phyloP scores from a whole-genome alignment of 805 yeast genomes.

The Torulaspora indica region DNA sequence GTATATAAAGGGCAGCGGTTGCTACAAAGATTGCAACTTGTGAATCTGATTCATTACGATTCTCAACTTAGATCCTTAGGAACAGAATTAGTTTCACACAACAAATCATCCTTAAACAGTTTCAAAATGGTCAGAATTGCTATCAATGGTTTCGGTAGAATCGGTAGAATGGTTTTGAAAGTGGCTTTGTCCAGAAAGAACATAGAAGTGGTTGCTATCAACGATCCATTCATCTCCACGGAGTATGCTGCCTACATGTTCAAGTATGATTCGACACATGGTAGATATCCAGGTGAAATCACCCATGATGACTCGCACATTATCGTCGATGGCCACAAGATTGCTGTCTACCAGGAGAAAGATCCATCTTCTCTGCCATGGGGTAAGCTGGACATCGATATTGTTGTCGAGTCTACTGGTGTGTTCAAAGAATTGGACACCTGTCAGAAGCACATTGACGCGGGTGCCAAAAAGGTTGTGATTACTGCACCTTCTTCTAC shows the following conservation, averaged over 20 bases:
- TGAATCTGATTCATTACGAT: too few species aligned
- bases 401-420: constrained; percentile 68
- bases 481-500: constrained; percentile 69
- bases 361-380: constrained; percentile 67
- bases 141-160: constrained; percentile 71
- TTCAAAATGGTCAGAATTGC: constrained; percentile 42
- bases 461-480: constrained; percentile 70
- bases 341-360: constrained; percentile 55
- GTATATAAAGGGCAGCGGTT: too few species aligned
- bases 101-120: constrained; percentile 6
- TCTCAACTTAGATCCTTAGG: constrained; percentile 5
- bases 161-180: constrained; percentile 65
- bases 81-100: constrained; percentile 13
- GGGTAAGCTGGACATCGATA: constrained; percentile 59
- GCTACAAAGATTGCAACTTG: too few species aligned
- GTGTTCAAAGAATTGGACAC: constrained; percentile 61
- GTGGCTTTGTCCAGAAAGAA: constrained; percentile 50
- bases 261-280: constrained; percentile 72
- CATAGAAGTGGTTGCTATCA: constrained; percentile 59
- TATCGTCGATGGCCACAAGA: constrained; percentile 49
- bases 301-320: constrained; percentile 47
- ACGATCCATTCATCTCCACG: constrained; percentile 63
- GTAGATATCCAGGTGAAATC: constrained; percentile 57
- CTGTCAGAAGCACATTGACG: constrained; percentile 64
- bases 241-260: constrained; percentile 72